Conservation (phyloP, 2,329 filamentous ascomycete species). For the Colletotrichum horii region DNA sequence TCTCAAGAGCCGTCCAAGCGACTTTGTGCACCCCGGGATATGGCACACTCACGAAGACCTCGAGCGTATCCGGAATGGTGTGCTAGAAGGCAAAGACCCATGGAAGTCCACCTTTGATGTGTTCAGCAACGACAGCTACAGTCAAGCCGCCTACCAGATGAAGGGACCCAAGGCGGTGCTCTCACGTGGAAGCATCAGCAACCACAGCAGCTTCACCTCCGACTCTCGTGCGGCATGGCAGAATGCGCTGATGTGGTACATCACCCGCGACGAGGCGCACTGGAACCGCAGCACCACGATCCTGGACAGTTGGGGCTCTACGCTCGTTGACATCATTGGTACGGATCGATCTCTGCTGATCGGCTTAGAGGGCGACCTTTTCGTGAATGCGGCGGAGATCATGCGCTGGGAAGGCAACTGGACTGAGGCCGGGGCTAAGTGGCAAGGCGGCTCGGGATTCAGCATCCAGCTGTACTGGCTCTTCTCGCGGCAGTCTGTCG, state of each 20-base stretch:
- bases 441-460: conserved; percentile 40
- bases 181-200: conserved; percentile 36
- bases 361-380: conserved; percentile 41
- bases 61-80: conserved; percentile 6
- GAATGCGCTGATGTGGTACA: conserved; percentile 48
- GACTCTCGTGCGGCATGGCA: conserved; percentile 44
- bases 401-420: conserved; percentile 48
- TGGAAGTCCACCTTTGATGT: not conserved
- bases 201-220: conserved; percentile 39
- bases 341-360: conserved; percentile 39
- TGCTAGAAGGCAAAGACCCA: not conserved
- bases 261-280: conserved; percentile 39
- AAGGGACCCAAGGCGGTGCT: conserved; percentile 33
- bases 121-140: conserved; percentile 13
- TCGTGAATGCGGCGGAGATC: conserved; percentile 48
- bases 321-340: conserved; percentile 36
- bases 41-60: conserved; percentile 19
- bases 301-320: conserved; percentile 39
- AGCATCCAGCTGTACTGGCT: conserved; percentile 45
- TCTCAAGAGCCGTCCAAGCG: conserved; percentile 1
- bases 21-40: conserved; percentile 10
- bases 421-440: conserved; percentile 37
- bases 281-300: conserved; percentile 38
- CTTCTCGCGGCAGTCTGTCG: conserved; percentile 40
- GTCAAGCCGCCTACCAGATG: conserved; percentile 29